A percentile compares a stretch with the other conserved stretches of the same genome.
phyloP scores from a whole-genome alignment of 2,329 filamentous ascomycete genomes.

The Moelleriella libera region DNA sequence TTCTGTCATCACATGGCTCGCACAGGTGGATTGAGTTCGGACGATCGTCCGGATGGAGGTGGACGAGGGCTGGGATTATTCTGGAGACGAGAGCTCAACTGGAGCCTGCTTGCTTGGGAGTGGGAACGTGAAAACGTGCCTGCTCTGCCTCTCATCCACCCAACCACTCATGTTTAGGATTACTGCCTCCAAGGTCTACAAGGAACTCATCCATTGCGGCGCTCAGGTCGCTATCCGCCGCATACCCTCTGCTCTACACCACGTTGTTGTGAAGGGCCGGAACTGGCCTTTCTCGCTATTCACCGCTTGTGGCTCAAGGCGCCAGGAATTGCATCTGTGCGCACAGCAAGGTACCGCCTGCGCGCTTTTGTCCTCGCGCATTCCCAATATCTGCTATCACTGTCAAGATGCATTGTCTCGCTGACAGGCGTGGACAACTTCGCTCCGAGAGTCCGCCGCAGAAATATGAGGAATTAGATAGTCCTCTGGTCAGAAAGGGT shows the following conservation, averaged over 20 bases:
- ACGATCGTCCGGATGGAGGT: constrained; percentile 45
- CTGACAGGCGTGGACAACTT: too few species aligned
- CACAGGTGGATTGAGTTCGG: constrained; percentile 73
- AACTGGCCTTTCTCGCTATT: neutral
- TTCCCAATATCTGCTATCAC: neutral
- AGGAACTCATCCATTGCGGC: constrained; percentile 14
- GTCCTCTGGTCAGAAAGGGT: too few species aligned
- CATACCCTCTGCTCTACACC: neutral
- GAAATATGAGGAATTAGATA: constrained; percentile 35
- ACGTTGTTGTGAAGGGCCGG: neutral
- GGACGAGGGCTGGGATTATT: constrained; percentile 53
- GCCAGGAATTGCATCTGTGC: too few species aligned
- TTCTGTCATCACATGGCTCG: constrained; percentile 67
- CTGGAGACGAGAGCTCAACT: constrained; percentile 68
- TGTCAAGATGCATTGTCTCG: neutral
- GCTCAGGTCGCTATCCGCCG: neutral
- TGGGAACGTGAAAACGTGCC: constrained; percentile 39
- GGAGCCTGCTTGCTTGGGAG: constrained; percentile 74
- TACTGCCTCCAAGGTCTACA: constrained; percentile 24
- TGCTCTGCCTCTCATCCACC: constrained; percentile 25
- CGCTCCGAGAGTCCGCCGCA: too few species aligned
- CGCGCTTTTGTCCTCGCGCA: too few species aligned
- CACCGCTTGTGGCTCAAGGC: too few species aligned
- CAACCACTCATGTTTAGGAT: constrained; percentile 35
- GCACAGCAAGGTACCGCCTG: too few species aligned